Evolutionary conservation across 306 rosid genomes (phyloP).

Genomic region (Corylus heterophylla): DNA sequence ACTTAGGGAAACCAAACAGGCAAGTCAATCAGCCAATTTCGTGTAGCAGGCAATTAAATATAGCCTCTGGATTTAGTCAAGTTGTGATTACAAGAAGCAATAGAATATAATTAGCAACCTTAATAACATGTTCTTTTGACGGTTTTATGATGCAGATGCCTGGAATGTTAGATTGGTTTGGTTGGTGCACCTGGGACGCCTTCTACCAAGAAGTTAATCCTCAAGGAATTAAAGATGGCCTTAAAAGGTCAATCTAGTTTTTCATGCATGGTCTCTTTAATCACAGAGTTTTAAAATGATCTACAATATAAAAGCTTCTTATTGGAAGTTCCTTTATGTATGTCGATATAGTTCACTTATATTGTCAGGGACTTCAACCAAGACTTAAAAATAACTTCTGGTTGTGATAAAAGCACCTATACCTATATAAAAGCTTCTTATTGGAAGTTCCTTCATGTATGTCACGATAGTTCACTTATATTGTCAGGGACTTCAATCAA

Average conservation of each 20-base stretch:
- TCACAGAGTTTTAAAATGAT: not conserved
- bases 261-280: not conserved
- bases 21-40: constrained; percentile 16
- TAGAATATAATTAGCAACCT: not conserved
- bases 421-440: not conserved
- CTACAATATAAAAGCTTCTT: not conserved
- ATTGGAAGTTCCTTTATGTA: no score
- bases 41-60: constrained; percentile 9
- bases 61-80: constrained; percentile 5
- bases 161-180: constrained; percentile 45
- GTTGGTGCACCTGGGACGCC: constrained; percentile 53
- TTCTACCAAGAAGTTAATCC: constrained; percentile 38
- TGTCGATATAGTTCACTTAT: not conserved
- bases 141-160: constrained; percentile 35
- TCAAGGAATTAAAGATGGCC: constrained; percentile 45
- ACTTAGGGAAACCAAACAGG: constrained; percentile 43
- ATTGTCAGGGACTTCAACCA: not conserved
- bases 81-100: constrained; percentile 3
- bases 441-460: not conserved
- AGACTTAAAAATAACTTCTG: no score
- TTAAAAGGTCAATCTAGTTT: constrained; percentile 30
- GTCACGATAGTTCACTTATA: not conserved
- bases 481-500: not conserved
- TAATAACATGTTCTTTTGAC: not conserved
- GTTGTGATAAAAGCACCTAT: no score